Evolutionary conservation across 2,329 filamentous ascomycete genomes (phyloP).

Genomic region (Dothidotthia symphoricarpi): DNA sequence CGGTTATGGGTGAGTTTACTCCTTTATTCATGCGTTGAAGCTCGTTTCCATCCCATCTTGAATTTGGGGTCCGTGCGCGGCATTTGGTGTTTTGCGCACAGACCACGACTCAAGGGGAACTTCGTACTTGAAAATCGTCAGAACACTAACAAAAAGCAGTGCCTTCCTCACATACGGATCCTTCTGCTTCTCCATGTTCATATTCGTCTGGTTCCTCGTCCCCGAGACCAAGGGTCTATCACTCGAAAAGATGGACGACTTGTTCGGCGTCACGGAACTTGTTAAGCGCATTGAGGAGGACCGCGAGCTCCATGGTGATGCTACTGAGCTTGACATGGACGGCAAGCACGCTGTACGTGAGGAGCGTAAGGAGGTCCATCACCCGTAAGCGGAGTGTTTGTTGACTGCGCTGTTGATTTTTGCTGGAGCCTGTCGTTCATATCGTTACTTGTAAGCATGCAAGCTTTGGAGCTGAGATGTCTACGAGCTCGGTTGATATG

Average conservation of each 20-base stretch:
- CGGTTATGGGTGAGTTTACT: conserved; percentile 48
- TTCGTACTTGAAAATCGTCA: too few species aligned
- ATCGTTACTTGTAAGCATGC: too few species aligned
- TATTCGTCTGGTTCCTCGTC: conserved; percentile 67
- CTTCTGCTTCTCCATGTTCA: conserved; percentile 64
- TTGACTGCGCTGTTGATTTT: too few species aligned
- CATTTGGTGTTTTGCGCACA: too few species aligned
- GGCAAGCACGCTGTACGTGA: conserved; percentile 28
- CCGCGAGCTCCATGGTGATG: conserved; percentile 22
- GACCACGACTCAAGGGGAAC: too few species aligned
- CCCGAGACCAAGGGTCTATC: conserved; percentile 68
- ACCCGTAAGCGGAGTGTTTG: neutral
- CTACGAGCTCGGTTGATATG: too few species aligned
- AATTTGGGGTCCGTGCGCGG: too few species aligned
- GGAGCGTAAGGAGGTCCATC: conserved; percentile 28
- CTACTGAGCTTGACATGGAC: conserved; percentile 30
- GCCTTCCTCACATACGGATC: conserved; percentile 68
- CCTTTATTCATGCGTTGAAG: too few species aligned
- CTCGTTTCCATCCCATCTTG: too few species aligned
- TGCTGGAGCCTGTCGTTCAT: too few species aligned
- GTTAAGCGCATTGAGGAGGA: conserved; percentile 37
- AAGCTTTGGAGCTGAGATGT: too few species aligned
- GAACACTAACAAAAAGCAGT: conserved; percentile 41
- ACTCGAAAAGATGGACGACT: conserved; percentile 65
- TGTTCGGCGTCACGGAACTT: conserved; percentile 61